Conservation (phyloP, 139 green algal genomes). For the Haematococcus lacustris region DNA sequence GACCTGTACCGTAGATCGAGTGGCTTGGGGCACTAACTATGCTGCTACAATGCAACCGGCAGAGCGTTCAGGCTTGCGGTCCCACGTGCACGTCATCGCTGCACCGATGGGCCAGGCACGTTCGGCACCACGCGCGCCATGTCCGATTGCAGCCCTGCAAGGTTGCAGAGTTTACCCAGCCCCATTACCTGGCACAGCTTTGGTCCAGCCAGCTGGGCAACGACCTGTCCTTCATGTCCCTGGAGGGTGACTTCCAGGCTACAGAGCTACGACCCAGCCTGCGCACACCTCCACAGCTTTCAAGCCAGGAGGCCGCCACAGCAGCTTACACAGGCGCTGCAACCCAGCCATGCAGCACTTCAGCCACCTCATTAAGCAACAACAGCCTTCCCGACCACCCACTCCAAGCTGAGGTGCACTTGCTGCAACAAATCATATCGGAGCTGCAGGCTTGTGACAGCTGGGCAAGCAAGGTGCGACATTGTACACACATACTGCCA, state of each 20-base stretch:
- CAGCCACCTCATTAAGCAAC: background rate
- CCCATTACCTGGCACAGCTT: too few relatives aligned
- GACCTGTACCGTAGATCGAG: too few relatives aligned
- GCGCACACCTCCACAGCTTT: background rate
- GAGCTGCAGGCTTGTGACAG: background rate
- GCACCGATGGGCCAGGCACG: too few relatives aligned
- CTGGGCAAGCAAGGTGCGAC: background rate
- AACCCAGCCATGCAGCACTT: background rate
- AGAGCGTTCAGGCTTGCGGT: too few relatives aligned
- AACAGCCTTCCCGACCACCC: background rate
- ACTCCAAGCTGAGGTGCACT: background rate
- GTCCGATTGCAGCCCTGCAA: too few relatives aligned
- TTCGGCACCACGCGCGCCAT: too few relatives aligned
- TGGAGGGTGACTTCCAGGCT: constrained; percentile 5
- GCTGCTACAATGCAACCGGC: too few relatives aligned
- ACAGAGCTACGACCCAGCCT: background rate
- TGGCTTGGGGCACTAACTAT: too few relatives aligned
- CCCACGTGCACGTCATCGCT: too few relatives aligned
- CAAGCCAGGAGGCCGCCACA: background rate
- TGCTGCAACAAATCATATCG: background rate
- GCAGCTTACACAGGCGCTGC: background rate
- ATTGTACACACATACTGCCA: background rate
- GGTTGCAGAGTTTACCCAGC: too few relatives aligned
- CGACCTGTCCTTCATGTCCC: constrained; percentile 1
- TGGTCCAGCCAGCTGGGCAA: too few relatives aligned